These are phyloP conservation scores for Inosperma sp. DNA, from an alignment of 768 basidiomycete species.

Conservation along the genomic window DNA sequence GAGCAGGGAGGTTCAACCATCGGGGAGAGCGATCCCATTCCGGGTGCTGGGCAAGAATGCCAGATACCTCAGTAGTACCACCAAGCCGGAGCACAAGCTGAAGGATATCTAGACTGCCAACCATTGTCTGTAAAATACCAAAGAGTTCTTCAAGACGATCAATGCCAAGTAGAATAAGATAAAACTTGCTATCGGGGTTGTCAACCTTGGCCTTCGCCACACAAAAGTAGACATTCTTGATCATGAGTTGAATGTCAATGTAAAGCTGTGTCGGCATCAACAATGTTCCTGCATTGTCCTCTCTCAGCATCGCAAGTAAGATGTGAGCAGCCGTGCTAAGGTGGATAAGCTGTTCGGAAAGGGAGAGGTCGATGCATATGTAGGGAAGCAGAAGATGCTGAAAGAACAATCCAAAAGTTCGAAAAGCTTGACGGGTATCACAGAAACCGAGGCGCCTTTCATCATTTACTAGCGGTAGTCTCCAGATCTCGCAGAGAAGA, in stretches of 20 bases:
- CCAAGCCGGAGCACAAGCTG: conserved; percentile 27
- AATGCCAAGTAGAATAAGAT: conserved; percentile 34
- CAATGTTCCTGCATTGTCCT: not conserved
- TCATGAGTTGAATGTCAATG: conserved; percentile 26
- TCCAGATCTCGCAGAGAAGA: conserved; percentile 25
- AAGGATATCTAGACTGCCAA: conserved; percentile 27
- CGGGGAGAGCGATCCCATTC: conserved; percentile 37
- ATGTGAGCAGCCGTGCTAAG: conserved; percentile 26
- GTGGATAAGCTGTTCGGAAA: conserved; percentile 29
- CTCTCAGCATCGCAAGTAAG: not conserved
- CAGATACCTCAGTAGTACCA: conserved; percentile 29
- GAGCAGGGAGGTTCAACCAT: conserved; percentile 28
- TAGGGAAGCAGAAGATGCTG: conserved; percentile 28
- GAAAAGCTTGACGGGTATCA: conserved; percentile 19
- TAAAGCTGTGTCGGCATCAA: conserved; percentile 29
- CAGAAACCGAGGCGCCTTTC: conserved; percentile 15
- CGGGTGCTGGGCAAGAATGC: conserved; percentile 35
- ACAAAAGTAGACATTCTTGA: conserved; percentile 30
- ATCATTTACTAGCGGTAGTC: conserved; percentile 11
- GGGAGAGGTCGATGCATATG: too few relatives aligned
- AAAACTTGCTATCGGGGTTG: conserved; percentile 28
- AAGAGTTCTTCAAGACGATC: conserved; percentile 34
- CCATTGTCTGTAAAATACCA: conserved; percentile 31
- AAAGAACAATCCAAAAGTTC: conserved; percentile 18
- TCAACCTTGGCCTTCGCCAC: conserved; percentile 31